Conservation (phyloP, 371 early-diverging fungal species). For the Zancudomyces culisetae region DNA sequence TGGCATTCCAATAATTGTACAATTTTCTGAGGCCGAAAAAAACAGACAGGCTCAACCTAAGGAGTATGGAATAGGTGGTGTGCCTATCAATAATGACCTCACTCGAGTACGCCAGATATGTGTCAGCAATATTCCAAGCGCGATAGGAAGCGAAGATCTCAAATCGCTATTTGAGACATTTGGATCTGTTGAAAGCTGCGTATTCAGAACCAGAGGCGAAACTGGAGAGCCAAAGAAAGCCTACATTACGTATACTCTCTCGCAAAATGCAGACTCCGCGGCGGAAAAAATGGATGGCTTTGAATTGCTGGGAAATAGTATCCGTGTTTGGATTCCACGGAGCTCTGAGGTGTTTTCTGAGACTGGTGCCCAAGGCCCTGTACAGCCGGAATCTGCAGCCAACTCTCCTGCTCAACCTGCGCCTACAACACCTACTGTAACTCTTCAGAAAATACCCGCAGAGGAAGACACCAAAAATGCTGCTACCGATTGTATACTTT, state of each 20-base stretch:
- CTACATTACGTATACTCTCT: slow-evolving; percentile 50
- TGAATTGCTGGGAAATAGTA: slow-evolving; percentile 28
- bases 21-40: slow-evolving; percentile 82
- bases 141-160: slow-evolving; percentile 53
- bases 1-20: slow-evolving; percentile 85
- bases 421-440: slow-evolving; percentile 1
- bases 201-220: slow-evolving; percentile 55
- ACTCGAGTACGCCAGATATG: neutral
- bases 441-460: neutral
- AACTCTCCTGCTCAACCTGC: neutral
- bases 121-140: slow-evolving; percentile 8
- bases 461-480: neutral
- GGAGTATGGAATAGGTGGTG: slow-evolving; percentile 20
- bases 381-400: neutral
- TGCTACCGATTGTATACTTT: slow-evolving; percentile 23
- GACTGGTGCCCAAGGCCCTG: no score
- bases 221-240: slow-evolving; percentile 76
- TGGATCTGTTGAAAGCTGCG: slow-evolving; percentile 68
- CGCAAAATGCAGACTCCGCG: slow-evolving; percentile 63
- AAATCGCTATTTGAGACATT: slow-evolving; percentile 67
- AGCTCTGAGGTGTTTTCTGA: no score
- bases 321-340: neutral
- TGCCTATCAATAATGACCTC: neutral
- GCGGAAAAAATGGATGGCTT: slow-evolving; percentile 72
- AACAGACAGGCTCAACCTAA: slow-evolving; percentile 45